Base-by-base conservation (phyloP, 2,329 filamentous ascomycete genomes). In the Alternaria viburni region DNA sequence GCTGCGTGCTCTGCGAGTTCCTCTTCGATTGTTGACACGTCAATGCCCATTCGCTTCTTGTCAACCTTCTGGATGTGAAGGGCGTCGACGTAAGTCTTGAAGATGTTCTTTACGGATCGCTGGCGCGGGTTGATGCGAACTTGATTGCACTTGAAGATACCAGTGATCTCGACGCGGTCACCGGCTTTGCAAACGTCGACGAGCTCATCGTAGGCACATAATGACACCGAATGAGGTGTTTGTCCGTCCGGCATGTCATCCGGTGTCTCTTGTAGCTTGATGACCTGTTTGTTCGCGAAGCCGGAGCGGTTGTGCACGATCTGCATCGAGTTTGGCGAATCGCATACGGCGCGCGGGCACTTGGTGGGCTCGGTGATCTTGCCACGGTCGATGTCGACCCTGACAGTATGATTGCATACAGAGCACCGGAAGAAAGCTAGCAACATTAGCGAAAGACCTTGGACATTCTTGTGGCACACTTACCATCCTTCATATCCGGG, bases 181-280 rank as follows among this genome's bases (percentile, higher is more conserved):
- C 96, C 96, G 57, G 96, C 96, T 81, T 97, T 98, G 86, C 96
- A 98, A 60, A 97, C 91, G 81, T 99, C 96, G 1, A 99, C 96
- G 56, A 99, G 85, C 79, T 99, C 96, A 75, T 98, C 95, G 79
- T 99, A 98, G 12, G 94, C 93, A 75, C 95, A 97, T 54, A 99
- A 88, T 0, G 95, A 97, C 25, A 99, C 96, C 0, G 95, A 97
- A 81, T 99, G 96, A 13, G 96, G 96, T 19, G 96, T 99, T 81
- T 99, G 96, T 17, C 96, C 96, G 69, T 97, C 91, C 52, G 96
- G 96, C 17, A 99, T 91, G 41, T 89, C 93, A 79, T 99, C 96
- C 0, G 96, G 96, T 0, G 96, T 99, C 81, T 99, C 96, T 81
- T 99, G 96, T 44, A 99, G 86, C 80, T 99, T 99, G 82, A 99